A percentile compares a stretch with the other conserved stretches of the same genome.
phyloP scores from a whole-genome alignment of 1,139 yeast genomes.

The Lizanozyma gosingica region DNA sequence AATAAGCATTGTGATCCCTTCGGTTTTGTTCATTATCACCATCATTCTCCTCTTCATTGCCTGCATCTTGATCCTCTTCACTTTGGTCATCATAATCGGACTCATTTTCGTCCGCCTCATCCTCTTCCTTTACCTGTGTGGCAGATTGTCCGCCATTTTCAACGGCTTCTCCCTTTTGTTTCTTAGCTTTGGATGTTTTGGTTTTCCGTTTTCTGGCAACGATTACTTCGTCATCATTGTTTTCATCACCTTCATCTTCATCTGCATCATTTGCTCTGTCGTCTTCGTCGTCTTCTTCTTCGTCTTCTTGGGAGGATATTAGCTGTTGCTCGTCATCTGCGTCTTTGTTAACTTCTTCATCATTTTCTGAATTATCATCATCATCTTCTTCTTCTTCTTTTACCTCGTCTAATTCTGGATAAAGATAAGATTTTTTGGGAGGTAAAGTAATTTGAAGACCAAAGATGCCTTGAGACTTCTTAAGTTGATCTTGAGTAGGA shows the following conservation, averaged over 20 bases:
- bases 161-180: conserved; percentile 4
- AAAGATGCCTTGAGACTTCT: conserved; percentile 9
- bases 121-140: conserved; percentile 7
- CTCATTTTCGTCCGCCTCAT: conserved; percentile 7
- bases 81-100: conserved; percentile 13
- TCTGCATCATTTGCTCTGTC: conserved; percentile 9
- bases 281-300: conserved; percentile 9
- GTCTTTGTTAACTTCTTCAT: conserved; percentile 20
- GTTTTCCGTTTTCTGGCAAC: conserved; percentile 5
- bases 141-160: conserved; percentile 11
- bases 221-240: conserved; percentile 6
- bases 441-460: conserved; percentile 25
- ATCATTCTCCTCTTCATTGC: conserved; percentile 9
- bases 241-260: conserved; percentile 12
- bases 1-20: conserved; percentile 41
- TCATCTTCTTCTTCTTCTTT: conserved; percentile 17
- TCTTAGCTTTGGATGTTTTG: conserved; percentile 3
- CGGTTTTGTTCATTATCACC: conserved; percentile 10
- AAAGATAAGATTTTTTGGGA: conserved; percentile 19
- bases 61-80: conserved; percentile 9
- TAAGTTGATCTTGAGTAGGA: conserved; percentile 17
- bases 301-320: conserved; percentile 12
- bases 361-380: conserved; percentile 15
- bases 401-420: conserved; percentile 8
- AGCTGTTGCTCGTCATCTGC: conserved; percentile 14